These are phyloP conservation scores for Sporothrix globosa DNA, from an alignment of 2,329 filamentous ascomycete genomes.

Conservation along the genomic window DNA sequence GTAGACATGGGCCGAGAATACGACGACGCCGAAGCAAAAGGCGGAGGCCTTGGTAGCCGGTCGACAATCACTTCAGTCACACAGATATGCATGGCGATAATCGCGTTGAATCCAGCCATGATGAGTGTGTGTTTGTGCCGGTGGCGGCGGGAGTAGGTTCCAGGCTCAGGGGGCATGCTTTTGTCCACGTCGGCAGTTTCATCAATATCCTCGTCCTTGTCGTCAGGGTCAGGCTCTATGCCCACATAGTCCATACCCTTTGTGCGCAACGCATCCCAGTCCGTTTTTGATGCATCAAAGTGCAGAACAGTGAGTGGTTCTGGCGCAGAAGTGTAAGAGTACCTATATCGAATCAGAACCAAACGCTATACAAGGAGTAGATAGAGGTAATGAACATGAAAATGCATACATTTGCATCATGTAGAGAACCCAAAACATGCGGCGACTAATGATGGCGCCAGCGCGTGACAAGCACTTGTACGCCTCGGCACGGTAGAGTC, in stretches of 20 bases:
- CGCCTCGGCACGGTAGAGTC: constrained; percentile 21
- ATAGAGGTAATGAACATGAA: neutral
- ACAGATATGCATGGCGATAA: constrained; percentile 21
- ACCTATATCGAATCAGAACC: neutral
- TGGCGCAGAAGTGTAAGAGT: constrained; percentile 14
- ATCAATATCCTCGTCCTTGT: neutral
- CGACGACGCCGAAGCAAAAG: neutral
- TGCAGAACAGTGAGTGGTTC: constrained; percentile 16
- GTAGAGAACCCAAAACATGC: constrained; percentile 24
- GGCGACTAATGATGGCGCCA: constrained; percentile 10
- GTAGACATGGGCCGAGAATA: neutral
- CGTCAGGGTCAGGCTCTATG: neutral
- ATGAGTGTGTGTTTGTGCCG: constrained; percentile 18
- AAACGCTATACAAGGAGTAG: neutral
- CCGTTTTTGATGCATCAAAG: constrained; percentile 4
- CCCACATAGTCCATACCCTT: constrained; percentile 8
- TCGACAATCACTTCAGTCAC: constrained; percentile 13
- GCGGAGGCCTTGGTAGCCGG: neutral
- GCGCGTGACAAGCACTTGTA: constrained; percentile 3
- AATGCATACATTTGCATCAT: constrained; percentile 21
- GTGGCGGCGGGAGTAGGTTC: constrained; percentile 16
- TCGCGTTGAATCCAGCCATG: constrained; percentile 18
- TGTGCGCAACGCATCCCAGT: constrained; percentile 13
- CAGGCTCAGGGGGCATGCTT: neutral
- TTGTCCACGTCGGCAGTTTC: neutral